Evolutionary conservation across 2,329 filamentous ascomycete genomes (phyloP), one percentile per base, ranked within the genome.

Genomic region (Aspergillus sp.): DNA sequence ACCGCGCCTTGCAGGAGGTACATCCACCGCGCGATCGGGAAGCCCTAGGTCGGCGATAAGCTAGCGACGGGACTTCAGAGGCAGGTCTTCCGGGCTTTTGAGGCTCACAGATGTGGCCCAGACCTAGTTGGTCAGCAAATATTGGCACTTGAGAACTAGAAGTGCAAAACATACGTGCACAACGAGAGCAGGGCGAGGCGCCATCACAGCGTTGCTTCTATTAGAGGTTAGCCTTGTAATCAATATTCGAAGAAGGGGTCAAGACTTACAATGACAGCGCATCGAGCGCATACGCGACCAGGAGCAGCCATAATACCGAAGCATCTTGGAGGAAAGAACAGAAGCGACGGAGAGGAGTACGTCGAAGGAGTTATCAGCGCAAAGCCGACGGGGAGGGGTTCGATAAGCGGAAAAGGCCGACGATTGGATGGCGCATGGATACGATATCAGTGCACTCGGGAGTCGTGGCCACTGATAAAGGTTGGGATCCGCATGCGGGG

Each of bases 201-300:
- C 70, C 70, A 38, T 71, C 69, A 58, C 70, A 72, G 57, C 67
- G 64, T 65, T 72, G 70, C 65, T 72, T 72, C 68, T 68, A 10
- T 38, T 2, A 1, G 27, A 32, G 5, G 17, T 52, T 5, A 52
- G 27, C 3, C 3, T 15, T 2, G 11, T 13, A 5, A 15, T 8
- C 32, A 7, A 3, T 11, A 8, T 4, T 21, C 7, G 25, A 23
- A 4, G 8, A 7, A 10, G 23, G 2, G 48, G 25, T 15, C 2
- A 15, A 7, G 3, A 17, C 30, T 52, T 19, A 52, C 49, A 36
- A 52, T 52, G 4, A 19, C 27, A 11, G 49, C 49, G 17, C 49
- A 52, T 8, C 49, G 49, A 38, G 49, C 30, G 49, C 49, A 52
- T 6, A 52, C 49, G 21, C 44, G 17, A 23, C 44, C 44, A 19